Conservation (phyloP, 2,329 filamentous ascomycete species). For the Nothomitra cinnamomea region DNA sequence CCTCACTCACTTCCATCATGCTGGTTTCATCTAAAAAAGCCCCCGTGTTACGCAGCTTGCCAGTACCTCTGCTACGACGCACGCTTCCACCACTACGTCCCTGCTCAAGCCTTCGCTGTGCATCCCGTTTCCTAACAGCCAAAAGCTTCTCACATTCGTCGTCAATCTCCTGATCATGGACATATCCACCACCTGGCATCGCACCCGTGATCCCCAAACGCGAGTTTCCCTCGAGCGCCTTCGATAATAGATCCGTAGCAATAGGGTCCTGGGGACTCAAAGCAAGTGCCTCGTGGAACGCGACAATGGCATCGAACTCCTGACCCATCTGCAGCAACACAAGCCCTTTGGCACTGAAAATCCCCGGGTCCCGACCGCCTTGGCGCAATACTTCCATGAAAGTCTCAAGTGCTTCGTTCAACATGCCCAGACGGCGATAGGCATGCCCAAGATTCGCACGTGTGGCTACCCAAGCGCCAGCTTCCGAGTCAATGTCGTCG, state of each 20-base stretch:
- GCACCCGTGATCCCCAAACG: not conserved
- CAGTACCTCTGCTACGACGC: not conserved
- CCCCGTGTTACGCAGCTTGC: not conserved
- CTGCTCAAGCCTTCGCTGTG: not conserved
- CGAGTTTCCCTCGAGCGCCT: constrained; percentile 19
- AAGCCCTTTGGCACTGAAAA: constrained; percentile 32
- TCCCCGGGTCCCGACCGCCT: constrained; percentile 33
- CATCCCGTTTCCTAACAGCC: not conserved
- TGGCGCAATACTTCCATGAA: constrained; percentile 79
- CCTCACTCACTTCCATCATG: constrained; percentile 1
- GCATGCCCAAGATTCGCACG: constrained; percentile 83
- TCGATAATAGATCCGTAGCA: constrained; percentile 30
- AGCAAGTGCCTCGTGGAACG: constrained; percentile 33
- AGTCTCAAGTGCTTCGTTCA: constrained; percentile 54
- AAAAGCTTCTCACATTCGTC: constrained; percentile 3
- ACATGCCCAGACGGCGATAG: constrained; percentile 52
- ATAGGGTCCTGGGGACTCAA: constrained; percentile 34
- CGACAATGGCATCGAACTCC: constrained; percentile 28
- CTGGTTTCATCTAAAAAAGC: not conserved
- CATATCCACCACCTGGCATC: not conserved
- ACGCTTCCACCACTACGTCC: not conserved
- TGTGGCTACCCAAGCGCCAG: constrained; percentile 66
- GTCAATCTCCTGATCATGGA: not conserved
- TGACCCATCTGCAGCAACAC: constrained; percentile 30
- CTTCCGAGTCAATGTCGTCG: constrained; percentile 64